A percentile compares a stretch with the other conserved stretches of the same genome.
phyloP scores from a whole-genome alignment of 1,284 basidiomycete genomes.

The Coriolopsis trogii region DNA sequence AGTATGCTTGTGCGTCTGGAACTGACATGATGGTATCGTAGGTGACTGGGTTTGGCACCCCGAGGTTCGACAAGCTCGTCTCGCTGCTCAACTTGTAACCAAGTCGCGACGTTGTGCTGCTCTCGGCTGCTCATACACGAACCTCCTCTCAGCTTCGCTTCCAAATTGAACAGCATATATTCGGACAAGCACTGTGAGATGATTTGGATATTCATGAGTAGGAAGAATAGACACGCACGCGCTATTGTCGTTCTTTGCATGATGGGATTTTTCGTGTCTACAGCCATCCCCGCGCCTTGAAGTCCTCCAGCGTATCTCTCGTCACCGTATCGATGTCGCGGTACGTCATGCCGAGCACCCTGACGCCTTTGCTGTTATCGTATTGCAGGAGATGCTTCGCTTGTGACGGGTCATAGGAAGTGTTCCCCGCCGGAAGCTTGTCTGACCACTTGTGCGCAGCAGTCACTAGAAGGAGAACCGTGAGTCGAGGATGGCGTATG shows the following conservation, averaged over 20 bases:
- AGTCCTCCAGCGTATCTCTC: constrained; percentile 44
- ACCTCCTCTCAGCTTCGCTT: too few species aligned
- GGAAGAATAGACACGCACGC: not conserved
- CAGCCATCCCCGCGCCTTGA: constrained; percentile 33
- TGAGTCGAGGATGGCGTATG: not conserved
- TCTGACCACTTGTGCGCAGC: constrained; percentile 18
- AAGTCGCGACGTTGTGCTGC: too few species aligned
- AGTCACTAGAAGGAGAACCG: constrained; percentile 2
- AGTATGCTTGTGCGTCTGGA: not conserved
- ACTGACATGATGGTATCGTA: not conserved
- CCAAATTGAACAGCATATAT: too few species aligned
- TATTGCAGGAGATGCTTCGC: constrained; percentile 36
- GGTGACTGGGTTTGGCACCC: constrained; percentile 19
- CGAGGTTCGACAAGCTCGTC: constrained; percentile 17
- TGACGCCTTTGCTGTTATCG: constrained; percentile 41
- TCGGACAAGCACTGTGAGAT: too few species aligned
- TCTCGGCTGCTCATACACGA: not conserved
- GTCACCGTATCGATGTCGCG: constrained; percentile 44
- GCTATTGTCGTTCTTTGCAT: not conserved
- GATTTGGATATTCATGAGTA: not conserved
- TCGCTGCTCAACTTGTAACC: constrained; percentile 13
- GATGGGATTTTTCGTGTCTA: not conserved
- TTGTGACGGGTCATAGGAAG: constrained; percentile 25
- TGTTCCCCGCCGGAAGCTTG: constrained; percentile 26
- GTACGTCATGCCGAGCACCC: constrained; percentile 50